Conservation (phyloP, 169 alveolate species). For the Plasmodium reichenowi region DNA sequence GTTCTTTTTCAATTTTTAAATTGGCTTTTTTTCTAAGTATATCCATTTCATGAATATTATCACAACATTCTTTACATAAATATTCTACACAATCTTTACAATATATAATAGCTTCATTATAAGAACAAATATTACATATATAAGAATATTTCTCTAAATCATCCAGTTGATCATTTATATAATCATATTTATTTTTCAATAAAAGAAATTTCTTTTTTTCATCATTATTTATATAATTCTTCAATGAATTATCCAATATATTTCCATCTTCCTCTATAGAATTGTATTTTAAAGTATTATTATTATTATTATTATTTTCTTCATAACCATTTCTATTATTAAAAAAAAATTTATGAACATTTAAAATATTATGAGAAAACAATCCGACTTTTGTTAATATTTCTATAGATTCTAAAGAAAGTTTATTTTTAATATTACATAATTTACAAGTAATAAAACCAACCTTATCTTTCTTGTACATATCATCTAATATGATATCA, state of each 20-base stretch:
- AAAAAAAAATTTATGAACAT: conserved; percentile 36
- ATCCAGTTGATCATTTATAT: conserved; percentile 44
- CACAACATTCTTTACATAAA: conserved; percentile 54
- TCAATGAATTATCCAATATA: conserved; percentile 23
- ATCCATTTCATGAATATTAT: conserved; percentile 42
- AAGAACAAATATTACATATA: conserved; percentile 69
- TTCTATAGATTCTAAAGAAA: conserved; percentile 50
- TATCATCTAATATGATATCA: conserved; percentile 1
- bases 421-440: conserved; percentile 62
- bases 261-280: conserved; percentile 3
- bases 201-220: conserved; percentile 17
- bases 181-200: conserved; percentile 34
- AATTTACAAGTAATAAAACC: conserved; percentile 49
- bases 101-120: conserved; percentile 57
- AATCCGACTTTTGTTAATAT: conserved; percentile 56
- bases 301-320: conserved; percentile 1
- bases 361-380: conserved; percentile 50
- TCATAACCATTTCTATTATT: not conserved
- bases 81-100: conserved; percentile 76
- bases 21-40: conserved; percentile 11
- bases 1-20: conserved; percentile 9
- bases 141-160: conserved; percentile 57
- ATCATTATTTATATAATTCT: conserved; percentile 33
- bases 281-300: conserved; percentile 7
- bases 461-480: conserved; percentile 48